A percentile compares a stretch with the other conserved stretches of the same genome.
Conservation (phyloP, 768 basidiomycete species). For the Naganishia vaughanmartiniae region DNA sequence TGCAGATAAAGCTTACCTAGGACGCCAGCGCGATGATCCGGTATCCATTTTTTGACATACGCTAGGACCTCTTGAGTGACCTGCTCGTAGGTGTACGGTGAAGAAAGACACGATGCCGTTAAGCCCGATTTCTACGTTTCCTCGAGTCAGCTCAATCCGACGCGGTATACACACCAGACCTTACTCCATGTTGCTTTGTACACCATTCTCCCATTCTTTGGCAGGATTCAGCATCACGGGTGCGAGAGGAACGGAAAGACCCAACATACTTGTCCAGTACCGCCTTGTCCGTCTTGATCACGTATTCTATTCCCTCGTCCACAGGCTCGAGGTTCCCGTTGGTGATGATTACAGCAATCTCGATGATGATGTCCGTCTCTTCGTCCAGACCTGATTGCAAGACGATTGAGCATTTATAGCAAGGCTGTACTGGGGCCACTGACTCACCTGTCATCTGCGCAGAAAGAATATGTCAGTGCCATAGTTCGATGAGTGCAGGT, state of each 20-base stretch:
- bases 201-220: slow-evolving; percentile 87
- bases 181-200: slow-evolving; percentile 72
- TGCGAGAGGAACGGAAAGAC: background rate
- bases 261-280: slow-evolving; percentile 63
- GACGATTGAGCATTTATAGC: background rate
- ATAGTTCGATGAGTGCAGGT: background rate
- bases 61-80: slow-evolving; percentile 65
- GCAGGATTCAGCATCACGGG: background rate
- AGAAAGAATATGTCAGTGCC: slow-evolving; percentile 27
- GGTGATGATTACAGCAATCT: slow-evolving; percentile 85
- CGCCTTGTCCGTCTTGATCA: slow-evolving; percentile 70
- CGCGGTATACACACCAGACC: slow-evolving; percentile 35
- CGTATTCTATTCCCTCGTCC: slow-evolving; percentile 73
- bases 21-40: slow-evolving; percentile 52
- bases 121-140: slow-evolving; percentile 61
- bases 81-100: slow-evolving; percentile 62
- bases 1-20: slow-evolving; percentile 27
- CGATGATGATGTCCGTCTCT: slow-evolving; percentile 52
- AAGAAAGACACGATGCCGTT: slow-evolving; percentile 72
- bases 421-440: background rate
- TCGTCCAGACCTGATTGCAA: slow-evolving; percentile 39
- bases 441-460: slow-evolving; percentile 31
- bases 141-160: background rate
- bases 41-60: slow-evolving; percentile 85
- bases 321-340: slow-evolving; percentile 76